A percentile compares a stretch with the other conserved stretches of the same genome.
phyloP scores from a whole-genome alignment of 805 yeast species.

The Groenewaldozyma tartarivorans region DNA sequence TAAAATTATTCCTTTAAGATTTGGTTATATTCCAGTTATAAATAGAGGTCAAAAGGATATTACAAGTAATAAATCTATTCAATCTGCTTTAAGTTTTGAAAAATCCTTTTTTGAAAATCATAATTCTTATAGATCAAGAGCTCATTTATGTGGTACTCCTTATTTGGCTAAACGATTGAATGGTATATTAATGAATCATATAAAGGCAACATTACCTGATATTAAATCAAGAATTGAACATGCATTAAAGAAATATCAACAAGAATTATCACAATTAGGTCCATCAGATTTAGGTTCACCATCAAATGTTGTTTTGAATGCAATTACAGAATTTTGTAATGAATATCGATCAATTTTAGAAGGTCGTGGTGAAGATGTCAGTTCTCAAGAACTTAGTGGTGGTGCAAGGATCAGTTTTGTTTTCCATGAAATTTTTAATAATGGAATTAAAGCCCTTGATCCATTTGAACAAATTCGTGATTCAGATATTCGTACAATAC shows the following conservation, averaged over 20 bases:
- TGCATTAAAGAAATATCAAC: slow-evolving; percentile 74
- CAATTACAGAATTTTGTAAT: slow-evolving; percentile 85
- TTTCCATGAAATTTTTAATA: slow-evolving; percentile 90
- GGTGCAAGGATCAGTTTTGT: slow-evolving; percentile 97
- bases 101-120: slow-evolving; percentile 74
- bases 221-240: slow-evolving; percentile 83
- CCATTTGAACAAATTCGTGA: slow-evolving; percentile 96
- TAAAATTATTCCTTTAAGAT: slow-evolving; percentile 86
- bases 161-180: slow-evolving; percentile 87
- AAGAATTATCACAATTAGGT: slow-evolving; percentile 68
- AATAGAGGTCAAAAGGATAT: slow-evolving; percentile 97
- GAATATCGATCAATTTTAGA: slow-evolving; percentile 86
- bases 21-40: slow-evolving; percentile 94
- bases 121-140: slow-evolving; percentile 83
- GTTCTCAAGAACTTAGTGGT: slow-evolving; percentile 86
- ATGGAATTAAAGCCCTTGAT: slow-evolving; percentile 83
- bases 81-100: slow-evolving; percentile 80
- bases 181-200: slow-evolving; percentile 80
- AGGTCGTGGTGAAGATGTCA: slow-evolving; percentile 85
- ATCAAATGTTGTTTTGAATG: slow-evolving; percentile 76
- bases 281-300: slow-evolving; percentile 64
- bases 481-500: slow-evolving; percentile 89
- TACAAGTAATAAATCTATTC: slow-evolving; percentile 75
- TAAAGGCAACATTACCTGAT: slow-evolving; percentile 81
- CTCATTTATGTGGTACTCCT: slow-evolving; percentile 98